phyloP scores from a whole-genome alignment of 352 stramenopile species.

The Globisporangium perplexum region DNA sequence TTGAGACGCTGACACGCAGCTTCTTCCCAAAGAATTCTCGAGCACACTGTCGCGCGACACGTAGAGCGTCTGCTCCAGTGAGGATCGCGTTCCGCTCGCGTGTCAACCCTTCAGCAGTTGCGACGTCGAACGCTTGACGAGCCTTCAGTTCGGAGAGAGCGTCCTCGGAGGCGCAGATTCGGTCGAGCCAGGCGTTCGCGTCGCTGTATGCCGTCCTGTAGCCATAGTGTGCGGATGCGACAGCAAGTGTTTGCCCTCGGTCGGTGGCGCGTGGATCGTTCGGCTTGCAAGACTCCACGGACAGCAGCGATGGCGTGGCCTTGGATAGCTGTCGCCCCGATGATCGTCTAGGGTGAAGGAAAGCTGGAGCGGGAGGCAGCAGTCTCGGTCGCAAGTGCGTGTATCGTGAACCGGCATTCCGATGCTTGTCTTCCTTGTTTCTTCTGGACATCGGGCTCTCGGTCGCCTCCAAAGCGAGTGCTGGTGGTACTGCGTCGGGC shows the following conservation, averaged over 20 bases:
- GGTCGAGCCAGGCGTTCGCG: constrained; percentile 9
- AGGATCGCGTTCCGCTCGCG: constrained; percentile 22
- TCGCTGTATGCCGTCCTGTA: constrained; percentile 8
- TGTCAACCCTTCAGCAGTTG: not conserved
- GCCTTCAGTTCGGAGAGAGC: not conserved
- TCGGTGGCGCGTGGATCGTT: not conserved
- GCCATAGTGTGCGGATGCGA: not conserved
- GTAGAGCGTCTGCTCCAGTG: constrained; percentile 25
- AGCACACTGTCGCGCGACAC: constrained; percentile 25
- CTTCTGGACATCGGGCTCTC: not conserved
- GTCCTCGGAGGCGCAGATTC: not conserved
- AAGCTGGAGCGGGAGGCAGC: not conserved
- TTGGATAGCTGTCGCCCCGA: not conserved
- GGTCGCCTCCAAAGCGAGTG: not conserved
- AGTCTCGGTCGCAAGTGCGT: not conserved
- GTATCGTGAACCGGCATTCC: not conserved
- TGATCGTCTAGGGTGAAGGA: not conserved
- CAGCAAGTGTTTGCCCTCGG: not conserved
- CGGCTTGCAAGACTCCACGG: not conserved
- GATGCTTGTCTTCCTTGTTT: not conserved
- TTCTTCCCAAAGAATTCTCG: constrained; percentile 26
- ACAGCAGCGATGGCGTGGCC: not conserved
- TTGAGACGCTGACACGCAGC: not conserved
- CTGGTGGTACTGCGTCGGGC: not conserved
- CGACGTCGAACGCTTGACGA: constrained; percentile 12